These are phyloP conservation scores for Arachis hypogaea DNA, from an alignment of 306 rosid species.

Conservation along the genomic window DNA sequence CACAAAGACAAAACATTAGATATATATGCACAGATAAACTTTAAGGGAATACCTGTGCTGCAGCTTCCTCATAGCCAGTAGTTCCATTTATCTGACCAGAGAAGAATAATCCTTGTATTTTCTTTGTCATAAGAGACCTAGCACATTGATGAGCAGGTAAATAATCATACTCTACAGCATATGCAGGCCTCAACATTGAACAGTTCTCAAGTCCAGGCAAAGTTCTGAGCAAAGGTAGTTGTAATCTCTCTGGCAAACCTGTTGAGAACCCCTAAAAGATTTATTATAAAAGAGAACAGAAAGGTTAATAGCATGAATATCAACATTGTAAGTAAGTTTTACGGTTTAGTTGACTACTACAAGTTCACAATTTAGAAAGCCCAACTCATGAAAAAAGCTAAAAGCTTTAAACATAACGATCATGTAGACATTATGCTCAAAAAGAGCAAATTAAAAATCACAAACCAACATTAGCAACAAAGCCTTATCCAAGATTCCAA, in stretches of 20 bases:
- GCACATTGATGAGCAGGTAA: constrained; percentile 92
- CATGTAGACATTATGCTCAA: not conserved
- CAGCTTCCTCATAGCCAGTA: constrained; percentile 99
- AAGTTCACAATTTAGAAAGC: not conserved
- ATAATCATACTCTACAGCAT: constrained; percentile 96
- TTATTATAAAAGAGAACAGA: not conserved
- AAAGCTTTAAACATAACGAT: not conserved
- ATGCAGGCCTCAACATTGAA: constrained; percentile 98
- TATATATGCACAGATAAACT: constrained; percentile 31
- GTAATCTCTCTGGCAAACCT: constrained; percentile 94
- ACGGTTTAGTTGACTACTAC: constrained; percentile 16
- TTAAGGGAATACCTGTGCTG: constrained; percentile 75
- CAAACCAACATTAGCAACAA: not conserved
- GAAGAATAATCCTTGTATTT: constrained; percentile 88
- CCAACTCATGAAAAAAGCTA: not conserved
- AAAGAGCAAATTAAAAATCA: not conserved
- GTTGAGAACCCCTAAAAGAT: constrained; percentile 86
- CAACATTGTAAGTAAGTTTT: not conserved
- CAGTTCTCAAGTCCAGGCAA: constrained; percentile 98
- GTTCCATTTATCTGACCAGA: constrained; percentile 99
- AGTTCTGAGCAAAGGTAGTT: constrained; percentile 90
- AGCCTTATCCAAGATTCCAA: too few relatives aligned
- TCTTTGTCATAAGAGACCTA: constrained; percentile 96
- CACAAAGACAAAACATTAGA: not conserved
- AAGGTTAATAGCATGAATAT: constrained; percentile 25